Evolutionary conservation across 2,329 filamentous ascomycete genomes (phyloP), one percentile per base, ranked within the genome.

Genomic region (Cladosporium colombiae): DNA sequence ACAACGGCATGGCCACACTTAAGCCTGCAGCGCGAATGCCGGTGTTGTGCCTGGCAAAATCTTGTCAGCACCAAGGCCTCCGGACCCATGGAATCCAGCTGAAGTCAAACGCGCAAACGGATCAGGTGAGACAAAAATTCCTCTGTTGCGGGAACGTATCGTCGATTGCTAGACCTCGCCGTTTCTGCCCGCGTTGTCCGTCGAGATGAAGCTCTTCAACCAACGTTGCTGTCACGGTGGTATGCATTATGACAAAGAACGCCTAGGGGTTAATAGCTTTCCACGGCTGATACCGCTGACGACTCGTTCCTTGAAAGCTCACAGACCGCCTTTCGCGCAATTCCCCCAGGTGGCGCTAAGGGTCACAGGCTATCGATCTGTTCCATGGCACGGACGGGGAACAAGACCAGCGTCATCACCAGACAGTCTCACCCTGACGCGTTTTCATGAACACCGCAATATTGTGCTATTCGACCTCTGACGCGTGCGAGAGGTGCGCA

Each of bases 351-450:
- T 29, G 35, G 25, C 56, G 23, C 56, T 44, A 59, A 58, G 52
- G 52, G 52, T 29, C 52, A 29, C 11, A 29, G 18, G 40, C 56
- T 55, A 55, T 55, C 52, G 52, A 55, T 55, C 8, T 21, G 40
- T 46, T 46, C 52, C 56, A 40, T 44, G 37, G 25, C 35, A 59
- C 56, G 35, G 35, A 44, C 56, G 23, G 55, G 35, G 37, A n/a
- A n/a, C 35, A n/a, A 16, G 31, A 27, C 8, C 56, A 40, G 56
- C 56, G 37, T 59, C 56, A 59, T 59, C 8, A 27, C 56, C 56
- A 59, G 56, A 59, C 27, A 59, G 56, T 59, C 56, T 59, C 56
- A 59, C 58, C 40, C 44, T 55, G 52, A 55, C 52, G 52, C 52
- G 18, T 29, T 33, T 21, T 3, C 52, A 55, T 33, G 29, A 55